Evolutionary conservation across 2,329 filamentous ascomycete species (phyloP), one percentile per base, ranked within the genome.

Genomic region (Arthrobotrys musiformis): DNA sequence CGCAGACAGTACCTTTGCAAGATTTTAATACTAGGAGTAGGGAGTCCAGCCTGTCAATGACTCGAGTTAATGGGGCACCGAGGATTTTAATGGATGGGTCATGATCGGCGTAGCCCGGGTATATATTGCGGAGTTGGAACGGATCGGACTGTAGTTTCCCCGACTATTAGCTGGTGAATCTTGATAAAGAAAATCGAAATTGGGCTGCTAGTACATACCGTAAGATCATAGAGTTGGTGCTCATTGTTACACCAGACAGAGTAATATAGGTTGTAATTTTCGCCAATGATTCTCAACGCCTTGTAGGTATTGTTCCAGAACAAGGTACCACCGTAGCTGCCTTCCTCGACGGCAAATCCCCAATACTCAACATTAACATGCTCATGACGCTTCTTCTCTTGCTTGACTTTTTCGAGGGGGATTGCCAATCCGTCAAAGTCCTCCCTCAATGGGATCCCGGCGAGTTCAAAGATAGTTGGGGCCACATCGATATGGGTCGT

Each of bases 191-290:
- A 58, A 42, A 17, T 4, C 5, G 2, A 42, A 42, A 19, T 42
- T 7, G 15, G 11, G 56, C 17, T 5, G 26, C 26, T 4, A 42
- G 22, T 15, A 80, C 83, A 76, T 81, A 87, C 88, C 80, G 84
- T 86, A 42, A 90, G 80, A 78, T 91, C 86, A 81, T 91, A 92
- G 1, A 91, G 85, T 81, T 92, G 90, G 68, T 88, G 87, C 80
- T 91, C 89, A 62, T 89, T 89, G 13, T 84, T 90, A 80, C 90
- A 92, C 90, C 90, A 92, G 0, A 91, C 88, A 0, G 89, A 86
- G 80, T 92, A 92, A 77, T 89, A 88, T 4, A 91, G 81, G 79
- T 87, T 88, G 80, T 91, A 91, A 3, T 83, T 82, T 1, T 85
- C 81, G 0, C 86, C 83, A 2, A 89, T 84, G 4, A 90, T 82